phyloP scores from a whole-genome alignment of 169 alveolate species.

The Plasmodium relictum region DNA sequence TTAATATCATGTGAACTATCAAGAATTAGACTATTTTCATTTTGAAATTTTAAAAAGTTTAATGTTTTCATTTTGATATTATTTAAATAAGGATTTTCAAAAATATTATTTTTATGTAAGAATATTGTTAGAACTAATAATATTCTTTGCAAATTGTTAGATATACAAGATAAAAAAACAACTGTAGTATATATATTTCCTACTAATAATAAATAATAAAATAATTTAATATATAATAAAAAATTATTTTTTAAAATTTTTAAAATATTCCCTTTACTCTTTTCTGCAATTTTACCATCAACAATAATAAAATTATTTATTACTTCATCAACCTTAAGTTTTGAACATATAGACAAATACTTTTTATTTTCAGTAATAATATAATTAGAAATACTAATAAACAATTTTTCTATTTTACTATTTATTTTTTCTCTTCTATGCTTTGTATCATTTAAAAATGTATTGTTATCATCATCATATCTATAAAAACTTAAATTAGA shows the following conservation, averaged over 20 bases:
- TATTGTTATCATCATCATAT: conserved; percentile 46
- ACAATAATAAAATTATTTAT: conserved; percentile 67
- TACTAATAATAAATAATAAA: conserved; percentile 72
- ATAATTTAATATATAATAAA: conserved; percentile 66
- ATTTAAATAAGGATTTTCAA: conserved; percentile 58
- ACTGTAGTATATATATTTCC: conserved; percentile 70
- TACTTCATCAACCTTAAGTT: conserved; percentile 57
- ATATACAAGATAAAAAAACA: conserved; percentile 69
- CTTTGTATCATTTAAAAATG: conserved; percentile 74
- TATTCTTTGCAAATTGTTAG: conserved; percentile 62
- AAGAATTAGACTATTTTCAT: conserved; percentile 29
- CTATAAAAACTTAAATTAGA: conserved; percentile 29
- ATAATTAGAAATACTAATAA: conserved; percentile 60
- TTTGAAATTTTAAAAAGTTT: conserved; percentile 53
- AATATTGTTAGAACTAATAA: conserved; percentile 61
- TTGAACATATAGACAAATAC: conserved; percentile 55
- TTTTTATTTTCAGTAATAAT: conserved; percentile 59
- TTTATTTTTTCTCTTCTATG: conserved; percentile 51
- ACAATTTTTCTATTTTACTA: conserved; percentile 65
- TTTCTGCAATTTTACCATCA: conserved; percentile 67
- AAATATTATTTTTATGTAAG: conserved; percentile 62
- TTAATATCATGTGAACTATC: conserved; percentile 31
- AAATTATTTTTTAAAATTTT: conserved; percentile 64
- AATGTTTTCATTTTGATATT: conserved; percentile 69
- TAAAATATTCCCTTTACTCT: conserved; percentile 38